phyloP scores from a whole-genome alignment of 805 yeast species.

The Scheffersomyces ergatensis region DNA sequence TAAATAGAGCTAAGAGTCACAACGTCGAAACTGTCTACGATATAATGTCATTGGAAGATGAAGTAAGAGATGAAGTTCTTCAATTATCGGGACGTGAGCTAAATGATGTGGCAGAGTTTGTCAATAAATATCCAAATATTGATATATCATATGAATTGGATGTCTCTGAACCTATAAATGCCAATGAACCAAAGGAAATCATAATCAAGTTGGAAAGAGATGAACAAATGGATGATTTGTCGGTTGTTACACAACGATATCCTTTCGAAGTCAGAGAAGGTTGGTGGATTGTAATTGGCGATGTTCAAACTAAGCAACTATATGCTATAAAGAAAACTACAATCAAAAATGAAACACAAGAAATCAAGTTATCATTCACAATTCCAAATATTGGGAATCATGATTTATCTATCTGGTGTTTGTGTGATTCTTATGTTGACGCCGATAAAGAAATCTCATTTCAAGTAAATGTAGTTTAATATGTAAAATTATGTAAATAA shows the following conservation, averaged over 20 bases:
- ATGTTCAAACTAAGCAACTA: conserved; percentile 53
- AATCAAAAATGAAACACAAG: conserved; percentile 51
- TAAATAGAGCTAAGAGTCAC: conserved; percentile 52
- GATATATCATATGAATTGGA: conserved; percentile 61
- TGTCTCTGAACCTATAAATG: conserved; percentile 31
- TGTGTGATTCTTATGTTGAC: conserved; percentile 90
- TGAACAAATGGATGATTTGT: conserved; percentile 68
- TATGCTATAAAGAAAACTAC: conserved; percentile 70
- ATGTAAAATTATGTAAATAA: no score
- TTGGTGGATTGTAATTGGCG: conserved; percentile 92
- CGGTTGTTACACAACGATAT: conserved; percentile 56
- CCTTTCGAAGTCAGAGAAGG: conserved; percentile 62
- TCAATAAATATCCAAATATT: conserved; percentile 84
- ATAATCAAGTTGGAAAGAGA: conserved; percentile 59
- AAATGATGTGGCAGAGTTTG: conserved; percentile 76
- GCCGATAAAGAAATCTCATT: conserved; percentile 80
- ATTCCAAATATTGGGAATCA: conserved; percentile 63
- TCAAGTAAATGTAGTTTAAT: conserved; percentile 39
- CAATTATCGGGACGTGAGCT: conserved; percentile 50
- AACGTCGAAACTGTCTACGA: conserved; percentile 75
- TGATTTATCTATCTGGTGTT: conserved; percentile 70
- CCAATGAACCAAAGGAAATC: conserved; percentile 49
- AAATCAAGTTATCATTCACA: conserved; percentile 51
- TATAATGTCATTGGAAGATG: conserved; percentile 76
- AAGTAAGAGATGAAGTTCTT: conserved; percentile 62